Conservation (phyloP, 306 rosid genomes). For the Vicia sativa region DNA sequence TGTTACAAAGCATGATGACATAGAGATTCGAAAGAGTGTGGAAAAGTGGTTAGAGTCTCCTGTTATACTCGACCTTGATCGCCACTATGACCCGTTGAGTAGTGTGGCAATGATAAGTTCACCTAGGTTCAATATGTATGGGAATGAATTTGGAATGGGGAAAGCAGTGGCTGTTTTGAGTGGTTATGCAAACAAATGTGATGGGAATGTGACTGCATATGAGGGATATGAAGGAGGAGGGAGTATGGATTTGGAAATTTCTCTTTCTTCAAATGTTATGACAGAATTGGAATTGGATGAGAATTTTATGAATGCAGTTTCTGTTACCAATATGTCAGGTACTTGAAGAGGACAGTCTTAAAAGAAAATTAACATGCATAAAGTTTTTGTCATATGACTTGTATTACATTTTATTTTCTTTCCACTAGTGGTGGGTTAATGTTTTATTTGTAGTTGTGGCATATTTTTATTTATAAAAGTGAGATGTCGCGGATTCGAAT, state of each 20-base stretch:
- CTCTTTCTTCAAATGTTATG: conserved; percentile 50
- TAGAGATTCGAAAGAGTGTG: neutral
- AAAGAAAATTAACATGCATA: too few species aligned
- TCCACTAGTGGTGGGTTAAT: too few species aligned
- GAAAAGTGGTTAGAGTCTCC: conserved; percentile 52
- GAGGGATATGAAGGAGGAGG: conserved; percentile 59
- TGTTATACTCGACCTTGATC: neutral
- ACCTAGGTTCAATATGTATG: conserved; percentile 60
- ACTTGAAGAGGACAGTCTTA: too few species aligned
- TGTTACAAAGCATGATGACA: conserved; percentile 39
- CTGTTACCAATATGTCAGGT: too few species aligned
- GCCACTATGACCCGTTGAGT: conserved; percentile 14
- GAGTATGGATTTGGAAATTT: conserved; percentile 63
- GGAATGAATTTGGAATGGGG: conserved; percentile 76
- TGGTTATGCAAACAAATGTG: conserved; percentile 58
- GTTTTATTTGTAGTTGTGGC: too few species aligned
- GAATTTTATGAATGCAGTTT: conserved; percentile 50
- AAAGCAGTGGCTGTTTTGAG: conserved; percentile 55
- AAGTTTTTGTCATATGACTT: too few species aligned
- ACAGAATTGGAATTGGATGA: conserved; percentile 49
- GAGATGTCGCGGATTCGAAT: too few species aligned
- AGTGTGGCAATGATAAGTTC: conserved; percentile 58
- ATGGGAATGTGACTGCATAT: conserved; percentile 50
- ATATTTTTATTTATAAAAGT: too few species aligned
- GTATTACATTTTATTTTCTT: too few species aligned